phyloP scores from a whole-genome alignment of 805 yeast genomes.

The Hanseniaspora opuntiae region DNA sequence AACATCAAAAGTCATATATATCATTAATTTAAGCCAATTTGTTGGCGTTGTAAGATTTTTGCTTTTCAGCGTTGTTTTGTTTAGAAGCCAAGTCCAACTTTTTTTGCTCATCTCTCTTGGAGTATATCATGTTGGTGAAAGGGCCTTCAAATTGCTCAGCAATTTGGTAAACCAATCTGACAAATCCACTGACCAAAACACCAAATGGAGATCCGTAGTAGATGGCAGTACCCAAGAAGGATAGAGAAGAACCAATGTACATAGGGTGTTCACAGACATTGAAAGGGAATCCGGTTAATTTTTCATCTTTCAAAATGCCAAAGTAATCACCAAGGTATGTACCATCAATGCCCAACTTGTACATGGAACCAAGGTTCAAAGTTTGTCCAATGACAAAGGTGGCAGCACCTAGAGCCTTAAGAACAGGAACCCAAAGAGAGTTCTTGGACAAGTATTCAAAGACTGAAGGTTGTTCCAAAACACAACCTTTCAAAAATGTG shows the following conservation, averaged over 20 bases:
- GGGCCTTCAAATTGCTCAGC: conserved; percentile 91
- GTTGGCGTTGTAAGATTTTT: background rate
- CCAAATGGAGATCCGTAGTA: conserved; percentile 89
- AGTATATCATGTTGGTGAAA: conserved; percentile 81
- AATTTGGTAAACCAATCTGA: conserved; percentile 64
- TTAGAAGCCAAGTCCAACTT: background rate
- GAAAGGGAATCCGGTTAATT: conserved; percentile 90
- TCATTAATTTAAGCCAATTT: background rate
- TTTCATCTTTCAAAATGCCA: conserved; percentile 81
- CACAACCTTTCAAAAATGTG: conserved; percentile 56
- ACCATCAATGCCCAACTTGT: conserved; percentile 84
- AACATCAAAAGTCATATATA: no score
- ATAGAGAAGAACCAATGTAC: conserved; percentile 85
- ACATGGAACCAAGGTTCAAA: conserved; percentile 77
- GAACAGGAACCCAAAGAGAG: conserved; percentile 14
- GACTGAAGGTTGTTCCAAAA: conserved; percentile 52
- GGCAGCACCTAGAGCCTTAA: conserved; percentile 40
- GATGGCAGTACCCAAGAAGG: conserved; percentile 82
- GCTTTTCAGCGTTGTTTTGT: background rate
- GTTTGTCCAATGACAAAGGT: conserved; percentile 60
- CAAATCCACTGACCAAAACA: conserved; percentile 53
- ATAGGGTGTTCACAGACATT: conserved; percentile 84
- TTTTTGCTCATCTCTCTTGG: conserved; percentile 43
- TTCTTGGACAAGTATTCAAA: conserved; percentile 33
- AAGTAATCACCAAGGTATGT: conserved; percentile 95